Percentiles rank a stretch among this genome's conserved stretches.
phyloP scores from a whole-genome alignment of 2,329 filamentous ascomycete species.

The Waltergamsia citrina region DNA sequence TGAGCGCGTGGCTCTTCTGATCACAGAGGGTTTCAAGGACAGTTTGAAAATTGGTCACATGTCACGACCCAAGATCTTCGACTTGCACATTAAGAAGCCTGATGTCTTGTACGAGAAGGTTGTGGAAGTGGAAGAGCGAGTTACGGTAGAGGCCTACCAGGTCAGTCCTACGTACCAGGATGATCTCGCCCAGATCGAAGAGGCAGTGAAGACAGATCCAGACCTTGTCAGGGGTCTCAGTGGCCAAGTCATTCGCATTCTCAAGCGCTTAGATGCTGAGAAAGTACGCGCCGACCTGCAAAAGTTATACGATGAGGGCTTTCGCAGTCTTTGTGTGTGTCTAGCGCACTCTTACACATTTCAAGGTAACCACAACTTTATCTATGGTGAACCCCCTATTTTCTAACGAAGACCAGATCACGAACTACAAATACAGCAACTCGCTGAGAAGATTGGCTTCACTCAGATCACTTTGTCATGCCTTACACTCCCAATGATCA shows the following conservation, averaged over 20 bases:
- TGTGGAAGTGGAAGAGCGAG: conserved; percentile 83
- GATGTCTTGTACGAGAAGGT: conserved; percentile 79
- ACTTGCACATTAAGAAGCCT: conserved; percentile 76
- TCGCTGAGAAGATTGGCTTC: too few relatives aligned
- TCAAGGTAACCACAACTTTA: too few relatives aligned
- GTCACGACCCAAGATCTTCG: conserved; percentile 81
- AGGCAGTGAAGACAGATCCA: conserved; percentile 34
- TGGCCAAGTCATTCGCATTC: conserved; percentile 58
- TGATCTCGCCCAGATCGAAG: too few relatives aligned
- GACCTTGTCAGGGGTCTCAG: conserved; percentile 57
- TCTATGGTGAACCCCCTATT: too few relatives aligned
- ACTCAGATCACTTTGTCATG: conserved; percentile 57
- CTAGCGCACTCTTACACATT: conserved; percentile 91
- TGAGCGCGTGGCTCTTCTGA: conserved; percentile 76
- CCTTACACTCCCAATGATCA: conserved; percentile 31
- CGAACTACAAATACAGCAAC: conserved; percentile 69
- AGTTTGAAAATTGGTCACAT: conserved; percentile 87
- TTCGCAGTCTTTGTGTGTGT: conserved; percentile 77
- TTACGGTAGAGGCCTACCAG: conserved; percentile 84
- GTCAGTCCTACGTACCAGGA: conserved; percentile 63
- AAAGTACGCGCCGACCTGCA: conserved; percentile 48
- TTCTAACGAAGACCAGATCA: too few relatives aligned
- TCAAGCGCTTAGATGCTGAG: conserved; percentile 45
- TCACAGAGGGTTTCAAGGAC: conserved; percentile 81
- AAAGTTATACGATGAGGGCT: conserved; percentile 52